Conservation (phyloP, 805 yeast genomes). For the Pichia nanzhaoensis region DNA sequence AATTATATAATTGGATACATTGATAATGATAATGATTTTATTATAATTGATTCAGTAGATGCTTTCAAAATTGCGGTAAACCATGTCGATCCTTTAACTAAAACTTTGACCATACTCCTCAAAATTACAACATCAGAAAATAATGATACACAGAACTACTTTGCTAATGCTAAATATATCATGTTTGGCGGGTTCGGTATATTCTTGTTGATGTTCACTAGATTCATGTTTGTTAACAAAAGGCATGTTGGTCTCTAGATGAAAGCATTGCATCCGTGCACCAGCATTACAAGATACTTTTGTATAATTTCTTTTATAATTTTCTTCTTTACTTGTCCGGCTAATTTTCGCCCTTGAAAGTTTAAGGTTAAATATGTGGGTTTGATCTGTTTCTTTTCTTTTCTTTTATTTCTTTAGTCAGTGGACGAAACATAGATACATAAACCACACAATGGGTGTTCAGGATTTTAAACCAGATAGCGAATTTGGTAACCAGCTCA, state of each 20-base stretch:
- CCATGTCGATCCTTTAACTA: constrained; percentile 1
- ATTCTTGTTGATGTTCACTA: not conserved
- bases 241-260: no score
- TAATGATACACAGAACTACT: not conserved
- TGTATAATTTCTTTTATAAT: no score
- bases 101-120: constrained; percentile 12
- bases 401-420: not conserved
- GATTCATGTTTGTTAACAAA: not conserved
- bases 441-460: constrained; percentile 10
- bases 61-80: constrained; percentile 29
- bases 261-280: no score
- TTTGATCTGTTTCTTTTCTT: not conserved
- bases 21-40: constrained; percentile 34
- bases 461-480: constrained; percentile 26
- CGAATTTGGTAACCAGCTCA: constrained; percentile 36
- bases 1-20: constrained; percentile 22
- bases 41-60: constrained; percentile 29
- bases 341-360: constrained; percentile 1
- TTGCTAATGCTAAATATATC: not conserved
- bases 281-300: no score
- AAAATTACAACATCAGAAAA: not conserved
- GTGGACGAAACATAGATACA: not conserved
- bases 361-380: not conserved
- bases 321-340: not conserved
- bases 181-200: constrained; percentile 2